These are phyloP conservation scores for Chaetomiaceae sp. DNA, from an alignment of 2,329 filamentous ascomycete species.

Conservation along the genomic window DNA sequence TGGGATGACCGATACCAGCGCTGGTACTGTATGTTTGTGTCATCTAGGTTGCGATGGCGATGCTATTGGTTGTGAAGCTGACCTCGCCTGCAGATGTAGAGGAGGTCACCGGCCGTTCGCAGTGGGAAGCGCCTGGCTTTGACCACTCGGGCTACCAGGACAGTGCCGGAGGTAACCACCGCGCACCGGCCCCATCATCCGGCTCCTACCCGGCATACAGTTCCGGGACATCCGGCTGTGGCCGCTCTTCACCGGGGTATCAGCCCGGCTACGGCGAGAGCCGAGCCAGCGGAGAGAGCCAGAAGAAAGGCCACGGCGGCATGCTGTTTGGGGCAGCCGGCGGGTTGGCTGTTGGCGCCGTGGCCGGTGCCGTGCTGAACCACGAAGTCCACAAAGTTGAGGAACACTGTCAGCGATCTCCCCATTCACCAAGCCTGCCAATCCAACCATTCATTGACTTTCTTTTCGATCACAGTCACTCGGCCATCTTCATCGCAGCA, in stretches of 20 bases:
- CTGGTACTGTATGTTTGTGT: constrained; percentile 40
- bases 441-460: neutral
- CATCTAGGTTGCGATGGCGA: neutral
- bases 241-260: neutral
- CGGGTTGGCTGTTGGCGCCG: constrained; percentile 49
- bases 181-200: constrained; percentile 4
- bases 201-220: constrained; percentile 4
- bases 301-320: constrained; percentile 42
- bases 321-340: constrained; percentile 51
- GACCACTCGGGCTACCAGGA: constrained; percentile 17
- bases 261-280: neutral
- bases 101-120: constrained; percentile 46
- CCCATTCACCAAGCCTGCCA: no score
- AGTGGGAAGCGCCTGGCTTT: constrained; percentile 45
- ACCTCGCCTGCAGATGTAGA: constrained; percentile 36
- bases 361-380: constrained; percentile 52
- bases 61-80: neutral
- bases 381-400: constrained; percentile 36
- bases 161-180: constrained; percentile 4
- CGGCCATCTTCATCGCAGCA: no score
- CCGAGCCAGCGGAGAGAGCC: constrained; percentile 27
- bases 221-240: neutral
- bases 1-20: constrained; percentile 49
- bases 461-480: neutral
- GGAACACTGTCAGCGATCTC: no score